A percentile compares a stretch with the other conserved stretches of the same genome.
Evolutionary conservation across 2,329 filamentous ascomycete species (phyloP).

Genomic region (Ophiocordyceps camponoti-floridani): DNA sequence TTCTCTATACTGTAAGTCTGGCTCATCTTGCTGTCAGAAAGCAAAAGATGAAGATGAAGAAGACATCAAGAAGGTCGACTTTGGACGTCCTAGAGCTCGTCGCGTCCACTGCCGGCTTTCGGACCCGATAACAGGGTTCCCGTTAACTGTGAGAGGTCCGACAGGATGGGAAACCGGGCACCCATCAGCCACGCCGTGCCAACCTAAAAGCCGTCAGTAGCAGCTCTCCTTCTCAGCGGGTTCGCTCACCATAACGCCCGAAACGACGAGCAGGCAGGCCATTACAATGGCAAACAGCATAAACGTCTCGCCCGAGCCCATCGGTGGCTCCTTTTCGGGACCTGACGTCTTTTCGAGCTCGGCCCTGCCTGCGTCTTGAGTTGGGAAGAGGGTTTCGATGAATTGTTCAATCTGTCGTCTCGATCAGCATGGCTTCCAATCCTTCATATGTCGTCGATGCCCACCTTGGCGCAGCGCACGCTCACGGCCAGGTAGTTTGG

Average conservation of each 20-base stretch:
- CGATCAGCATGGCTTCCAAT: neutral
- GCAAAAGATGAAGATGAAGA: slow-evolving; percentile 1
- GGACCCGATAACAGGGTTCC: slow-evolving; percentile 7
- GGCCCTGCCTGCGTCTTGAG: slow-evolving; percentile 51
- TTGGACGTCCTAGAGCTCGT: slow-evolving; percentile 14
- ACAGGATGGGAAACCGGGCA: slow-evolving; percentile 51
- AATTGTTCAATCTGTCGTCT: slow-evolving; percentile 67
- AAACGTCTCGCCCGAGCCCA: slow-evolving; percentile 40
- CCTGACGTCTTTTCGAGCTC: slow-evolving; percentile 20
- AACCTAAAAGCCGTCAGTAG: slow-evolving; percentile 33
- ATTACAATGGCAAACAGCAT: slow-evolving; percentile 52
- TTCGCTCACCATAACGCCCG: slow-evolving; percentile 54
- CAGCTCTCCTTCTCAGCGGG: neutral
- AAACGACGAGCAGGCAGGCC: slow-evolving; percentile 51
- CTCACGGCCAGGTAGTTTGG: slow-evolving; percentile 88
- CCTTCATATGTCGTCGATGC: neutral
- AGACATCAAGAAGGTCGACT: neutral
- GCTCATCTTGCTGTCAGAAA: no score
- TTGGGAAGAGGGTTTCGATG: slow-evolving; percentile 83
- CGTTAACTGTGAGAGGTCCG: slow-evolving; percentile 10
- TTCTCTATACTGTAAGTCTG: no score
- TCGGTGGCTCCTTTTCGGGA: slow-evolving; percentile 21
- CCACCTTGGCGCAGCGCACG: slow-evolving; percentile 69
- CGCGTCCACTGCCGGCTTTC: slow-evolving; percentile 10
- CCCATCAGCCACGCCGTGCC: slow-evolving; percentile 63